phyloP scores from a whole-genome alignment of 495 filamentous ascomycete genomes.

The Tuber aestivum region DNA sequence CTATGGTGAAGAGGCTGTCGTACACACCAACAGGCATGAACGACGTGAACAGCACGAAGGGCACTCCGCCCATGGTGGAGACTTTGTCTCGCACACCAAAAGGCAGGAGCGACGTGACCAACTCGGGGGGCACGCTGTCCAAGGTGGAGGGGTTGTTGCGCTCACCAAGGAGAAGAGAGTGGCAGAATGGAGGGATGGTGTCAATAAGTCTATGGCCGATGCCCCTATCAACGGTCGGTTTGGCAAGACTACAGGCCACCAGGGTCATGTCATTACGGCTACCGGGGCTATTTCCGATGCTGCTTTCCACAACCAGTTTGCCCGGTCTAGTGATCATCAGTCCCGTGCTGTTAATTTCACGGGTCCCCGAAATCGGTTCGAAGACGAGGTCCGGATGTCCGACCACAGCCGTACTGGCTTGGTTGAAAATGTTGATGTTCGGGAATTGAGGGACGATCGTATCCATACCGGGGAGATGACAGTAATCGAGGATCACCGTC shows the following conservation, averaged over 20 bases:
- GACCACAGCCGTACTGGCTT: slow-evolving; percentile 4
- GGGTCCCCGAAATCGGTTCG: slow-evolving; percentile 6
- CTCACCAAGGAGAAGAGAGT: slow-evolving; percentile 25
- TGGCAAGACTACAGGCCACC: slow-evolving; percentile 6
- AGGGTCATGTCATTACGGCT: slow-evolving; percentile 12
- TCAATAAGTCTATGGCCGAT: slow-evolving; percentile 16
- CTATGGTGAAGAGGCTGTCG: slow-evolving; percentile 18
- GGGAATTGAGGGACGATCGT: slow-evolving; percentile 16
- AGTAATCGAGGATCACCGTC: slow-evolving; percentile 25
- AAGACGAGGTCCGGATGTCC: background rate
- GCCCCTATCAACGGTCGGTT: slow-evolving; percentile 3
- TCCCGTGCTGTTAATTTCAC: slow-evolving; percentile 16
- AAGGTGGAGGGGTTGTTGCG: slow-evolving; percentile 25
- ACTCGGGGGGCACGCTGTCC: background rate
- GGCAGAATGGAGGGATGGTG: slow-evolving; percentile 34
- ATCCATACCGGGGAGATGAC: slow-evolving; percentile 37
- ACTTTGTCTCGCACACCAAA: slow-evolving; percentile 21
- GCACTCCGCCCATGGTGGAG: slow-evolving; percentile 12
- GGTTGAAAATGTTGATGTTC: slow-evolving; percentile 6
- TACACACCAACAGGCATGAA: background rate
- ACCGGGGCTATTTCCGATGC: slow-evolving; percentile 7
- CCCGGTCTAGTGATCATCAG: background rate
- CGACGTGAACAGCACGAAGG: slow-evolving; percentile 24
- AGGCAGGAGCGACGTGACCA: slow-evolving; percentile 14
- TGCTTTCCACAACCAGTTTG: slow-evolving; percentile 14